A percentile compares a stretch with the other conserved stretches of the same genome.
These are phyloP conservation scores for Diversispora eburnea DNA, from an alignment of 192 early-diverging fungal species.

Conservation along the genomic window DNA sequence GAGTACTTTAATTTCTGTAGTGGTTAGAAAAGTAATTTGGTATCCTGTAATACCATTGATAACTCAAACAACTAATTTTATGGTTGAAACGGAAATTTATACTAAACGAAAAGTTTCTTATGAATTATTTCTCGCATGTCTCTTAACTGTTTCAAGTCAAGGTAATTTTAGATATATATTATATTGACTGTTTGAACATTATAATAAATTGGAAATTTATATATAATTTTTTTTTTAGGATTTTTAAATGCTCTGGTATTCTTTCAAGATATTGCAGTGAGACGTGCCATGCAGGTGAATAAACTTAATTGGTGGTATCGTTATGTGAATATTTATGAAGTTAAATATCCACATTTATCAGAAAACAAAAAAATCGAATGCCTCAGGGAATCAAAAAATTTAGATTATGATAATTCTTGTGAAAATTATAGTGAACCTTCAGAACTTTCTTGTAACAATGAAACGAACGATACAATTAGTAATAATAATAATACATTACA, in stretches of 20 bases:
- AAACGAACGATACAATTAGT: background rate
- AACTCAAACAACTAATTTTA: background rate
- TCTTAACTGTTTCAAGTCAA: background rate
- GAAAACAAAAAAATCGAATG: constrained; percentile 13
- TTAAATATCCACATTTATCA: constrained; percentile 1
- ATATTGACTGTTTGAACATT: background rate
- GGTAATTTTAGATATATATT: background rate
- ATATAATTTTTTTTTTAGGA: background rate
- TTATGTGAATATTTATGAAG: constrained; percentile 6
- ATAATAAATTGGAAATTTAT: background rate
- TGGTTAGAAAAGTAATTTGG: constrained; percentile 15
- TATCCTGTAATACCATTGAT: constrained; percentile 16
- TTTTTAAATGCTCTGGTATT: constrained; percentile 9
- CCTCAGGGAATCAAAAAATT: background rate
- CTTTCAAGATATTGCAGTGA: constrained; percentile 15
- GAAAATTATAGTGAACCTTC: no score
- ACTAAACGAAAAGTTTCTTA: background rate
- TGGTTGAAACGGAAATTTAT: constrained; percentile 3
- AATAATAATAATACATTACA: background rate
- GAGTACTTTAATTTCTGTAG: background rate
- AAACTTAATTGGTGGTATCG: background rate
- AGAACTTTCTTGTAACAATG: background rate
- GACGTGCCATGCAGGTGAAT: background rate
- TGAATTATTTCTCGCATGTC: background rate
- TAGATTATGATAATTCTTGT: background rate